Conservation (phyloP, 2,329 filamentous ascomycete species). For the Fusarium verticillioides region DNA sequence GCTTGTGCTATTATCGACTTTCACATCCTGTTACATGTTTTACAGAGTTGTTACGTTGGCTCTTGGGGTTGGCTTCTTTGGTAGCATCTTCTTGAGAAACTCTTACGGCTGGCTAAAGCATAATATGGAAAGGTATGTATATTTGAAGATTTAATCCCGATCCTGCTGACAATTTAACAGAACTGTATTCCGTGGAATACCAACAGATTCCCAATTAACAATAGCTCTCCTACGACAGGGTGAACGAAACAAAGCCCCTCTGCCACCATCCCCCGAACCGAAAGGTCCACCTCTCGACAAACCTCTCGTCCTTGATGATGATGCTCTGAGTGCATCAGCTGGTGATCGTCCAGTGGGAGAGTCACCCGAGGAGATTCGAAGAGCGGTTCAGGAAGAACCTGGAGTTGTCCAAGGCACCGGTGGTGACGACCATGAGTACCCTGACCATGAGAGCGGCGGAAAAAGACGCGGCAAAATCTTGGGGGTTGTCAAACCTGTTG, state of each 20-base stretch:
- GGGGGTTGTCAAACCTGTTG: constrained; percentile 70
- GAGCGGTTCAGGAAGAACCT: constrained; percentile 60
- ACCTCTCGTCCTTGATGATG: neutral
- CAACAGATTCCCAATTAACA: constrained; percentile 82
- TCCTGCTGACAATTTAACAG: constrained; percentile 69
- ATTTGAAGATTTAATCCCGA: too few species aligned
- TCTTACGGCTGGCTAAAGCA: neutral
- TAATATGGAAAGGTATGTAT: constrained; percentile 58
- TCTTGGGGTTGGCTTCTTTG: constrained; percentile 6
- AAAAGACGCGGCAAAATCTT: constrained; percentile 59
- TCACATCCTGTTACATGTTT: neutral
- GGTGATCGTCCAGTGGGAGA: constrained; percentile 26
- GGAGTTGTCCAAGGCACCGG: constrained; percentile 44
- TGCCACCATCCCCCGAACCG: constrained; percentile 61
- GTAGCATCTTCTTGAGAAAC: neutral
- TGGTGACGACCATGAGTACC: constrained; percentile 58
- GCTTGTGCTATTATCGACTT: neutral
- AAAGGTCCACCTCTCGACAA: neutral
- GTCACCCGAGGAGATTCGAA: constrained; percentile 66
- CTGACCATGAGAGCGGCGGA: constrained; percentile 56
- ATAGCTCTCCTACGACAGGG: constrained; percentile 80
- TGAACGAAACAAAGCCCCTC: constrained; percentile 78
- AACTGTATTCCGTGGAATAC: constrained; percentile 78
- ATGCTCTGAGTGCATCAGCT: constrained; percentile 54
- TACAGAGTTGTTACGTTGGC: neutral